Evolutionary conservation across 768 basidiomycete genomes (phyloP).

Genomic region (Serendipita indica): DNA sequence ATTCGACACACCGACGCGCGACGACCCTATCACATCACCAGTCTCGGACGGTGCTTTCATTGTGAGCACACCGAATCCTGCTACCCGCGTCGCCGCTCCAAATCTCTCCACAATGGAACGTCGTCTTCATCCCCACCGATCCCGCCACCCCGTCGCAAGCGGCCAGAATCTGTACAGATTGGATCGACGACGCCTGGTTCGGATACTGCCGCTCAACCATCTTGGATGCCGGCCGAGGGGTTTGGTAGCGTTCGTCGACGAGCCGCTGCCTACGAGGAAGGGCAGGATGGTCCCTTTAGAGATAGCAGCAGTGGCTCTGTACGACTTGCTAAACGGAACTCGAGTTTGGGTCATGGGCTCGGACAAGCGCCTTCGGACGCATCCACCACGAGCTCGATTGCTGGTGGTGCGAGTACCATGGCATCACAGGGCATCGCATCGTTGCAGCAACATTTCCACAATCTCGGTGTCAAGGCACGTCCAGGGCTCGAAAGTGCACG

Average conservation of each 20-base stretch:
- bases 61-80: background rate
- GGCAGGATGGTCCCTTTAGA: background rate
- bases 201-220: too few species aligned
- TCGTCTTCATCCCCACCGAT: conserved; percentile 5
- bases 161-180: conserved; percentile 3
- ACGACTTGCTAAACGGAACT: background rate
- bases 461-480: background rate
- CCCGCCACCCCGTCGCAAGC: conserved; percentile 1
- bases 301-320: background rate
- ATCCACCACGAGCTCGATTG: background rate
- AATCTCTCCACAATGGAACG: background rate
- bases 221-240: background rate
- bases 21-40: background rate
- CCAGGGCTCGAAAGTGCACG: background rate
- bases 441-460: background rate
- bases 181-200: background rate
- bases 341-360: background rate
- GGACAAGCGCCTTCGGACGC: background rate
- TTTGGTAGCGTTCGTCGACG: background rate
- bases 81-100: background rate
- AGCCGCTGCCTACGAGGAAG: background rate
- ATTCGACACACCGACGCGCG: background rate
- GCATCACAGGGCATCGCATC: background rate
- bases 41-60: background rate
- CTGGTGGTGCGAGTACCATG: background rate